Evolutionary conservation across 176 grass and related monocot species (phyloP), one percentile per base, ranked within the genome.

Genomic region (Lolium multiflorum): DNA sequence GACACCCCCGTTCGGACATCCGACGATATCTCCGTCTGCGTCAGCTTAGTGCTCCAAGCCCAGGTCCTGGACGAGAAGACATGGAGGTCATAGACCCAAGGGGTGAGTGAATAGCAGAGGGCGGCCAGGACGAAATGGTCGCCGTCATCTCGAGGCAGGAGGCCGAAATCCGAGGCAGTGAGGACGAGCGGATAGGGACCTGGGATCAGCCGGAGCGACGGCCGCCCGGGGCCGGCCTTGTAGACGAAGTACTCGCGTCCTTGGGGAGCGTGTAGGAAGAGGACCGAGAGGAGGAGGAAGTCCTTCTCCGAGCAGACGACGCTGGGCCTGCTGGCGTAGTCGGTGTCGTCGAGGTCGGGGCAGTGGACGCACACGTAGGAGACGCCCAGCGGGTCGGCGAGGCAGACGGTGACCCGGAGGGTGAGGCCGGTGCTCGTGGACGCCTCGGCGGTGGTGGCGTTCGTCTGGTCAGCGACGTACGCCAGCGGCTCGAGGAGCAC

Each of bases 161-260:
- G 18, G 54, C 21, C 68, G 54, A 83, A 5, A 3, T 54, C 15
- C 0, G 49, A 26, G 2, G 47, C 39, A 0, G 16, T 9, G 52
- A 46, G 14, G 14, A 11, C 4, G n/a, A 4, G 51, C 9, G 38
- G 3, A 3, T 9, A 38, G n/a, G 9, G 14, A 2, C 13, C 13
- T 14, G 51, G 81, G 21, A 44, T 35, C 14, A 57, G 22, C 54
- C 59, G 38, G 7, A 61, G 81, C n/a, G 68, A 9, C 15, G 81
- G 81, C 37, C 21, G 22, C 2, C 41, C 38, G 9, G 51, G 69
- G 54, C 71, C 51, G 81, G 51, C 81, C 67, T 4, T 72, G 81
- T 83, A 83, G 37, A 83, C 10, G 81, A 83, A 83, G 37, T 59
- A 47, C 51, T 83, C 81, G 49, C 48, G 73, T 35, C 31, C 31